Evolutionary conservation across 495 filamentous ascomycete genomes (phyloP), one percentile per base, ranked within the genome.

Genomic region (Hyphodiscus hymeniophilus): DNA sequence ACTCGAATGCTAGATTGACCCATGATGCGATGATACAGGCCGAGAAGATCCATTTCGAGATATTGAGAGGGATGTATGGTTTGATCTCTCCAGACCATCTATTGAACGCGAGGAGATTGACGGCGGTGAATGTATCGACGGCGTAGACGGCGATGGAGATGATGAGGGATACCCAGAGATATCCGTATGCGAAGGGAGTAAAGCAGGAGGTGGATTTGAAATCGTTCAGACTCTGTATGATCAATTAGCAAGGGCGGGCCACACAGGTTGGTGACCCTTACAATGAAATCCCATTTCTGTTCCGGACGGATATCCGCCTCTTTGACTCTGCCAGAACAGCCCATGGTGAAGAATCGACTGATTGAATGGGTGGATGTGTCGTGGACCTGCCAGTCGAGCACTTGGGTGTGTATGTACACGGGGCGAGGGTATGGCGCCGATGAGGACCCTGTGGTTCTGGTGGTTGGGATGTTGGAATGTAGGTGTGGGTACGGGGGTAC

Each of bases 251-350:
- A 33, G 8, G n/a, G 30, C 7, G 7, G 30, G 7, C 7, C n/a
- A 33, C n/a, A 7, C 7, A 33, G n/a, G n/a, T n/a, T n/a, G 30
- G n/a, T n/a, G 16, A 17, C 17, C 70, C 86, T 50, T 74, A 94
- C 89, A 59, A 98, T 88, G 56, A 87, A 95, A 57, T 89, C 86
- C 87, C 92, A 98, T 72, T 87, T 88, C 68, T 94, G 84, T 64
- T 94, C 87, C 45, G 88, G 72, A 32, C 71, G 66, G 38, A 87
- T 77, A 40, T 77, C 72, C 31, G 73, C 76, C 57, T 70, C 65
- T 59, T 84, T 85, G 58, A 85, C 77, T 53, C 84, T 76, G 39
- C 84, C 80, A 56, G 75, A 70, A 65, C 85, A 91, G 57, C 80
- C 72, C 89, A 94, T 94, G 50, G 54, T 72, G 70, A 30, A 24